phyloP scores from a whole-genome alignment of 2,329 filamentous ascomycete species.

The Pestalotiopsis sp. region DNA sequence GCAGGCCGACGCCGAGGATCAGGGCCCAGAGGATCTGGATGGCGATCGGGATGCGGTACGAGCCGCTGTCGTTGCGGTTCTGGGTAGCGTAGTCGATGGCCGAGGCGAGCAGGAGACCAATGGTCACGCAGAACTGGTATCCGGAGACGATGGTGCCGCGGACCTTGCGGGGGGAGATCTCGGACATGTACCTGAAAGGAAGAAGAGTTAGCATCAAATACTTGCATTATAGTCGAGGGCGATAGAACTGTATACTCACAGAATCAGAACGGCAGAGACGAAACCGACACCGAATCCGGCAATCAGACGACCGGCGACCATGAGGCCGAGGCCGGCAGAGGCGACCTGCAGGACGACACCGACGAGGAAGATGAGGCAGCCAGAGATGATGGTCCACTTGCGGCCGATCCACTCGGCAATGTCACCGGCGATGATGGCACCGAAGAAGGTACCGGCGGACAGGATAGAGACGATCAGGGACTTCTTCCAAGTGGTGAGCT shows the following conservation, averaged over 20 bases:
- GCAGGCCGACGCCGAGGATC: constrained; percentile 72
- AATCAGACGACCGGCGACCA: constrained; percentile 75
- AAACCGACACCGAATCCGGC: constrained; percentile 81
- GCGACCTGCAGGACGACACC: constrained; percentile 71
- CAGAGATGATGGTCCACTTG: constrained; percentile 71
- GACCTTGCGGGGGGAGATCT: constrained; percentile 75
- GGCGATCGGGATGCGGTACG: constrained; percentile 80
- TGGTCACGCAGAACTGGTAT: constrained; percentile 83
- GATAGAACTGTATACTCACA: constrained; percentile 9
- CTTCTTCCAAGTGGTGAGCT: constrained; percentile 44
- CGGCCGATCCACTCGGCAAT: constrained; percentile 76
- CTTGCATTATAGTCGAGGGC: neutral
- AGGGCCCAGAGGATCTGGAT: constrained; percentile 82
- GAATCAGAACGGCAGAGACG: constrained; percentile 79
- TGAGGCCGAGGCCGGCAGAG: constrained; percentile 58
- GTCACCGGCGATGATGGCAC: constrained; percentile 77
- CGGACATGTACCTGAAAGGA: constrained; percentile 72
- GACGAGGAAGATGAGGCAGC: constrained; percentile 71
- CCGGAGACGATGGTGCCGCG: constrained; percentile 79
- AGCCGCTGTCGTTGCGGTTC: constrained; percentile 61
- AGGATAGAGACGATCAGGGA: constrained; percentile 75
- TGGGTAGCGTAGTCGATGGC: constrained; percentile 75
- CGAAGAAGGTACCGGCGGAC: constrained; percentile 78
- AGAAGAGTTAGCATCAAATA: neutral
- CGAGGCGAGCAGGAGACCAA: constrained; percentile 76